Evolutionary conservation across 345 rosid genomes (phyloP), one percentile per base, ranked within the genome.

Genomic region (Sisymbrium irio): DNA sequence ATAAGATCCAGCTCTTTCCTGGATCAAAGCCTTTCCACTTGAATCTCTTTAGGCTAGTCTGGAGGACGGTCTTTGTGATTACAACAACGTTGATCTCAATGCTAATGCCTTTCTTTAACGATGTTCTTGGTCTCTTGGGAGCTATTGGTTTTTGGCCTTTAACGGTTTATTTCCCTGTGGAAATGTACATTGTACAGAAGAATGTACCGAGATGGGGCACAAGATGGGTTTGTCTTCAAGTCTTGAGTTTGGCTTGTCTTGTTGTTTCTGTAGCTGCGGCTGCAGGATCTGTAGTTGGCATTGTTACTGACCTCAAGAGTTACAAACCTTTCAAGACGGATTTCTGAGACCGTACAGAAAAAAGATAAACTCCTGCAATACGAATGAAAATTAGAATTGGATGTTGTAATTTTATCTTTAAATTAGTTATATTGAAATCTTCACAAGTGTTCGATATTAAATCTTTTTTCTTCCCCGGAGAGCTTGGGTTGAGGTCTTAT

Each of bases 81-180:
- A 1, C 60, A 5, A 86, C 96, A 35, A 95, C 97, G 0, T 49
- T 87, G 64, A 85, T 90, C 51, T 83, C 99, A 8, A 92, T 95
- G 99, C 78, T 92, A 14, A 82, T 90, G 57, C 99, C 99, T 2
- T 92, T 92, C 83, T 95, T 95, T 58, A 89, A 89, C 12, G 93
- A 87, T 49, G 80, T 89, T 0, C 96, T 88, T 3, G 97, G 97
- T 19, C 80, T 94, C 8, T 89, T 95, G 9, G 97, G 97, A 6
- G 97, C 99, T 0, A 50, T 95, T 0, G 99, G 96, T 46, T 95
- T 89, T 55, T 95, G 99, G 97, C 99, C 99, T 9, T 54, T 95
- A 13, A 88, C 96, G 0, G 98, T 94, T 12, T 91, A 91, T 45
- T 91, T 88, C 80, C 98, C 98, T 0, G 88, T 94, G 17, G 93